Evolutionary conservation across 805 yeast genomes (phyloP).

Genomic region (Lipomyces orientalis): DNA sequence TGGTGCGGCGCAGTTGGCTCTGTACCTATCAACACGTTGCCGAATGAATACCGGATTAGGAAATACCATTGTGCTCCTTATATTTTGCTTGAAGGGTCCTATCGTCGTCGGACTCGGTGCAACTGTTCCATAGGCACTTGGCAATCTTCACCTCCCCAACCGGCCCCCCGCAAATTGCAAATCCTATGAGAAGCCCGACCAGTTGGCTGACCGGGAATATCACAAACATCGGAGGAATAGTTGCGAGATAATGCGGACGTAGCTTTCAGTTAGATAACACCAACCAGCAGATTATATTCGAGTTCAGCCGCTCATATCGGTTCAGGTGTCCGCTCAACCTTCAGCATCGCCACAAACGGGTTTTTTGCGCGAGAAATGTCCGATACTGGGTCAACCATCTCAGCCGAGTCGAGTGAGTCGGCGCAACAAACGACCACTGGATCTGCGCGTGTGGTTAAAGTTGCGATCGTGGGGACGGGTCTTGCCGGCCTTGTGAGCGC

Average conservation of each 20-base stretch:
- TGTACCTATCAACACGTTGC: too few species aligned
- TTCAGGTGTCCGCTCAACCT: neutral
- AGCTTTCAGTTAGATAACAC: neutral
- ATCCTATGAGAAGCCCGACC: neutral
- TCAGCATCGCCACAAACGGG: neutral
- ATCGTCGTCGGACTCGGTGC: too few species aligned
- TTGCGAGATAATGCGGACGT: neutral
- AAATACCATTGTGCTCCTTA: too few species aligned
- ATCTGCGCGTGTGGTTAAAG: constrained; percentile 15
- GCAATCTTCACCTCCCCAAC: too few species aligned
- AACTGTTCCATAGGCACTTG: too few species aligned
- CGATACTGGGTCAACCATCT: neutral
- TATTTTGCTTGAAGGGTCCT: too few species aligned
- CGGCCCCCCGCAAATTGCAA: neutral
- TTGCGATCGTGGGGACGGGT: constrained; percentile 32
- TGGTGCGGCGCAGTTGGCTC: too few species aligned
- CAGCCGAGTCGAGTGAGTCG: neutral
- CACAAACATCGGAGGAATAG: neutral
- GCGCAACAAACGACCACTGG: neutral
- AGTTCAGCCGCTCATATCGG: neutral
- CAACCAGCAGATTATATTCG: neutral
- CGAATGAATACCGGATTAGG: too few species aligned
- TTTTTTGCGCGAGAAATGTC: neutral
- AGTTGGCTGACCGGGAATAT: neutral
- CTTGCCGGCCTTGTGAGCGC: constrained; percentile 34